phyloP scores from a whole-genome alignment of 179 eudicot genomes.

The Actinidia chinensis region DNA sequence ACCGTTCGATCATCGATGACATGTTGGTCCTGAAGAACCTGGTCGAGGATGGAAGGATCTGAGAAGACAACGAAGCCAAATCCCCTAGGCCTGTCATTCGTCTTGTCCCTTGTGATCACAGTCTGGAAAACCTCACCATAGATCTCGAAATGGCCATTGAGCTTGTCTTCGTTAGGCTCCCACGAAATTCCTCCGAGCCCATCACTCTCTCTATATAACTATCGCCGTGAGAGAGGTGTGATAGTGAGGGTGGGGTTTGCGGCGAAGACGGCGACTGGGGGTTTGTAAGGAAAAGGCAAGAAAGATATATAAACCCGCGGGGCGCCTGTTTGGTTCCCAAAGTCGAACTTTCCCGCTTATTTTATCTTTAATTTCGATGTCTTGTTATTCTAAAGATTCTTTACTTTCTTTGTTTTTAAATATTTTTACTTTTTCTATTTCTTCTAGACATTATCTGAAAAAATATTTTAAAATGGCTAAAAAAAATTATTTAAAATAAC shows the following conservation, averaged over 20 bases:
- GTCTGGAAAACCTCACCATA: constrained; percentile 69
- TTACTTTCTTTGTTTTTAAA: too few species aligned
- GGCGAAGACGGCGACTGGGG: constrained; percentile 13
- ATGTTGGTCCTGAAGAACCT: constrained; percentile 67
- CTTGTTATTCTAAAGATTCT: too few species aligned
- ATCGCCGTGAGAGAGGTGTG: background rate
- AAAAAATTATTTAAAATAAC: too few species aligned
- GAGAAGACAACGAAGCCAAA: constrained; percentile 80
- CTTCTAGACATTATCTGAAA: too few species aligned
- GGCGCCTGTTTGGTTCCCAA: background rate
- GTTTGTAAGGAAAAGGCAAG: background rate
- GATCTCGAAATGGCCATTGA: constrained; percentile 58
- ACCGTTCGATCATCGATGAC: constrained; percentile 77
- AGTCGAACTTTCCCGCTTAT: too few species aligned
- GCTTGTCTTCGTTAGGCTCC: constrained; percentile 72
- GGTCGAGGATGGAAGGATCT: constrained; percentile 66
- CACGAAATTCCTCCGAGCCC: constrained; percentile 90
- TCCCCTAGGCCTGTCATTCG: constrained; percentile 68
- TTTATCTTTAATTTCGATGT: too few species aligned
- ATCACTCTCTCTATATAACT: constrained; percentile 23
- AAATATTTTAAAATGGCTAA: too few species aligned
- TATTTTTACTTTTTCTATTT: too few species aligned
- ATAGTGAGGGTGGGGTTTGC: background rate
- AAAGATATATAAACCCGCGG: background rate
- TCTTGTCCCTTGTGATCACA: constrained; percentile 68